phyloP scores from a whole-genome alignment of 768 basidiomycete genomes.

The Daedaleopsis sinensis region DNA sequence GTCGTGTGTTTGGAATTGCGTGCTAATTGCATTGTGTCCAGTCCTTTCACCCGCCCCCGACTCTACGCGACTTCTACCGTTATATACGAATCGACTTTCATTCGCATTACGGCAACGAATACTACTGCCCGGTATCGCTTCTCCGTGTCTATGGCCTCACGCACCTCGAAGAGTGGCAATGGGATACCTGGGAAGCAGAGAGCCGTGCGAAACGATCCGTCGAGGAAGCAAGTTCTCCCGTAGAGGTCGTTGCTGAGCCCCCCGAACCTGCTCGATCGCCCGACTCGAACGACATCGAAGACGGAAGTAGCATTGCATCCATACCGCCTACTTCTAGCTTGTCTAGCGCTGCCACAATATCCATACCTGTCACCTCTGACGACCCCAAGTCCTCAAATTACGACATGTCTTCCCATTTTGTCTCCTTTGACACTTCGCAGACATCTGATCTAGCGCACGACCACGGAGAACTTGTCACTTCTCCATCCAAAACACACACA shows the following conservation, averaged over 20 bases:
- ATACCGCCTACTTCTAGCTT: not conserved
- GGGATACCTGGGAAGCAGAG: slow-evolving; percentile 82
- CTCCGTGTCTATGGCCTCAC: slow-evolving; percentile 94
- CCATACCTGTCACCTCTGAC: not conserved
- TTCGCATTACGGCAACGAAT: slow-evolving; percentile 92
- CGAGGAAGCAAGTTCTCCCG: slow-evolving; percentile 26
- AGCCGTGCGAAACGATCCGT: slow-evolving; percentile 41
- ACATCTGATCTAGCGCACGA: not conserved
- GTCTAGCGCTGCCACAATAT: not conserved
- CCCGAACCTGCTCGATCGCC: slow-evolving; percentile 21
- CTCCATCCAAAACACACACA: not conserved
- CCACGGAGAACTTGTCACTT: not conserved
- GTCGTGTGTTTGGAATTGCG: not conserved
- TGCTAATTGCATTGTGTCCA: slow-evolving; percentile 28
- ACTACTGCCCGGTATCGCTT: slow-evolving; percentile 93
- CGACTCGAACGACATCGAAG: not conserved
- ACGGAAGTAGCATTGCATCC: not conserved
- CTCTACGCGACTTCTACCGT: slow-evolving; percentile 84
- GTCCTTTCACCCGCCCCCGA: slow-evolving; percentile 79
- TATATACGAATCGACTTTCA: slow-evolving; percentile 94
- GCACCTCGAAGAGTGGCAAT: slow-evolving; percentile 95
- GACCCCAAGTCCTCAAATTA: not conserved
- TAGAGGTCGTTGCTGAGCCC: slow-evolving; percentile 29
- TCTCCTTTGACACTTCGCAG: not conserved
- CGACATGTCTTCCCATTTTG: not conserved